phyloP scores from a whole-genome alignment of 768 basidiomycete genomes.

The Suillus discolor region DNA sequence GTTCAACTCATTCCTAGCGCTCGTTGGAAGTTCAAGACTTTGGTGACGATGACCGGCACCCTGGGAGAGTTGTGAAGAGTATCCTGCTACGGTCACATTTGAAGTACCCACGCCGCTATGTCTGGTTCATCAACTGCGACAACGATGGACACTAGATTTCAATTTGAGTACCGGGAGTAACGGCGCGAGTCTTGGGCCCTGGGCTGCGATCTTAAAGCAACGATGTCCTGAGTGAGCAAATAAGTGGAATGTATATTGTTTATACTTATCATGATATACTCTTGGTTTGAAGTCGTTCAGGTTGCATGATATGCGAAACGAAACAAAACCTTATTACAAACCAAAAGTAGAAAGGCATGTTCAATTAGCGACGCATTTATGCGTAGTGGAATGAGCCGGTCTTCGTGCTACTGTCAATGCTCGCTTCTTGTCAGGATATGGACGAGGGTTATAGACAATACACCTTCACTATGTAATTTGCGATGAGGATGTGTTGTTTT shows the following conservation, averaged over 20 bases:
- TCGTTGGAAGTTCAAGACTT: slow-evolving; percentile 18
- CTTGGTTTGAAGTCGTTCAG: background rate
- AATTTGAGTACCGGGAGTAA: slow-evolving; percentile 48
- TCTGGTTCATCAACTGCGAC: slow-evolving; percentile 25
- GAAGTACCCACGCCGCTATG: slow-evolving; percentile 44
- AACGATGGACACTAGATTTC: slow-evolving; percentile 58
- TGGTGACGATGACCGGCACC: background rate
- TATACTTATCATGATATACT: slow-evolving; percentile 38
- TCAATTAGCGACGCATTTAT: background rate
- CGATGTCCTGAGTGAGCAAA: slow-evolving; percentile 20
- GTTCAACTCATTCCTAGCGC: slow-evolving; percentile 26
- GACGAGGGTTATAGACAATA: background rate
- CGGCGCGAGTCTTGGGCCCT: slow-evolving; percentile 40
- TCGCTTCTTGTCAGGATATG: background rate
- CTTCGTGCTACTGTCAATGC: background rate
- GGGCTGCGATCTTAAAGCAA: slow-evolving; percentile 41
- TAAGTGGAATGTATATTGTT: slow-evolving; percentile 22
- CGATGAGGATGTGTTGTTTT: background rate
- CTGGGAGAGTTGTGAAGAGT: slow-evolving; percentile 40
- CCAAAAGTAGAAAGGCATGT: background rate
- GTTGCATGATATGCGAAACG: background rate
- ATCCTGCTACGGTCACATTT: slow-evolving; percentile 45
- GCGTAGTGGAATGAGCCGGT: background rate
- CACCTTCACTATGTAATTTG: background rate
- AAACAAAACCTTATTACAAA: background rate